Evolutionary conservation across 345 rosid species (phyloP).

Genomic region (Angophora floribunda): DNA sequence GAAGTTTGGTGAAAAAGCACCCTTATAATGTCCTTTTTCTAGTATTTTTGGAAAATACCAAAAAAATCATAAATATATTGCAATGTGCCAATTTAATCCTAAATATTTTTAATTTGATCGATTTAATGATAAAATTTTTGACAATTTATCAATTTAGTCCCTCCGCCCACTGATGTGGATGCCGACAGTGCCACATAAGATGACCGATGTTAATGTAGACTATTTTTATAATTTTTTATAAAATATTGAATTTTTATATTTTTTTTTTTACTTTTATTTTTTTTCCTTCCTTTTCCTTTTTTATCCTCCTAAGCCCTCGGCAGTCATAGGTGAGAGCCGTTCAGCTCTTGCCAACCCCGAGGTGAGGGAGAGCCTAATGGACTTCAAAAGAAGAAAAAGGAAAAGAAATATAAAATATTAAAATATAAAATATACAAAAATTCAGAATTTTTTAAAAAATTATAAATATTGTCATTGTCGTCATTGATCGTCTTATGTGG

Average conservation of each 20-base stretch:
- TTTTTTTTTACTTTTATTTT: no score
- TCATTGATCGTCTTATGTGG: background rate
- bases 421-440: no score
- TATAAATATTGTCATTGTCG: no score
- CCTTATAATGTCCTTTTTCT: background rate
- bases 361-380: background rate
- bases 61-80: no score
- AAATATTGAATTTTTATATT: no score
- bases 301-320: background rate
- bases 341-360: background rate
- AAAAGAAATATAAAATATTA: no score
- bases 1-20: background rate
- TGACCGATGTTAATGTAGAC: fast-evolving
- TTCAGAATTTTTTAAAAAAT: background rate
- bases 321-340: background rate
- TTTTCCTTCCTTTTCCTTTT: no score
- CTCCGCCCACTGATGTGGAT: background rate
- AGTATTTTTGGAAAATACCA: background rate
- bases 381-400: background rate
- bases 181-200: background rate
- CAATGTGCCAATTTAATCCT: background rate
- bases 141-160: background rate
- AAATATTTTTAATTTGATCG: background rate
- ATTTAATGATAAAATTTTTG: background rate
- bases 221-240: no score